Conservation (phyloP, 305 asterid genomes). For the Fraxinus ornus region DNA sequence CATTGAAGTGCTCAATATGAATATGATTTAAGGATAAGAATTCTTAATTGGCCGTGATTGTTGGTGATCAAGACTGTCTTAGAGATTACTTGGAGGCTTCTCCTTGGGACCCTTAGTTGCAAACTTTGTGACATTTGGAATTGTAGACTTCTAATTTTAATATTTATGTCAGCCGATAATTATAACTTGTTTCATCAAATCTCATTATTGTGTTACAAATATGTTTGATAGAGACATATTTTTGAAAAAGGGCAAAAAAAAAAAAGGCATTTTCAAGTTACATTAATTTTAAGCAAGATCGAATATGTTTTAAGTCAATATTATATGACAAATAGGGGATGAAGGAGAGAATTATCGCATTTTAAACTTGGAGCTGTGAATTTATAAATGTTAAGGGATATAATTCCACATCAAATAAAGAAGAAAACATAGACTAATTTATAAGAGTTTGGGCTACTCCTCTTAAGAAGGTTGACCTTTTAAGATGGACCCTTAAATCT, state of each 20-base stretch:
- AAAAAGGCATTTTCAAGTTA: no score
- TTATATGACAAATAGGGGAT: not conserved
- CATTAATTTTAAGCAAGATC: not conserved
- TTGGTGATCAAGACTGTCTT: not conserved
- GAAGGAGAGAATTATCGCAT: not conserved
- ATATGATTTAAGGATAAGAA: not conserved
- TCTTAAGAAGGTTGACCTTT: no score
- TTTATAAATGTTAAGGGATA: no score
- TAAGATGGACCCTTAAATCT: no score
- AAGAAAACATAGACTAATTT: no score
- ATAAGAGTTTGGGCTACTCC: no score
- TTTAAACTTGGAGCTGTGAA: no score
- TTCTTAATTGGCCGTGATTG: not conserved
- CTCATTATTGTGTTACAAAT: not conserved
- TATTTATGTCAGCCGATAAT: not conserved
- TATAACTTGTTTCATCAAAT: not conserved
- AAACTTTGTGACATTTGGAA: constrained; percentile 3
- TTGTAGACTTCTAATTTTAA: not conserved
- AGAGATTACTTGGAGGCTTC: constrained; percentile 24
- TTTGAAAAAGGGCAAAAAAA: no score
- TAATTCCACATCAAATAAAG: no score
- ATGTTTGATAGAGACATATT: not conserved
- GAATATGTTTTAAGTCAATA: not conserved
- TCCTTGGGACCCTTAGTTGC: not conserved
- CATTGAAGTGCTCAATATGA: not conserved